phyloP scores from a whole-genome alignment of 2,329 filamentous ascomycete species.

The Zalaria obscura region DNA sequence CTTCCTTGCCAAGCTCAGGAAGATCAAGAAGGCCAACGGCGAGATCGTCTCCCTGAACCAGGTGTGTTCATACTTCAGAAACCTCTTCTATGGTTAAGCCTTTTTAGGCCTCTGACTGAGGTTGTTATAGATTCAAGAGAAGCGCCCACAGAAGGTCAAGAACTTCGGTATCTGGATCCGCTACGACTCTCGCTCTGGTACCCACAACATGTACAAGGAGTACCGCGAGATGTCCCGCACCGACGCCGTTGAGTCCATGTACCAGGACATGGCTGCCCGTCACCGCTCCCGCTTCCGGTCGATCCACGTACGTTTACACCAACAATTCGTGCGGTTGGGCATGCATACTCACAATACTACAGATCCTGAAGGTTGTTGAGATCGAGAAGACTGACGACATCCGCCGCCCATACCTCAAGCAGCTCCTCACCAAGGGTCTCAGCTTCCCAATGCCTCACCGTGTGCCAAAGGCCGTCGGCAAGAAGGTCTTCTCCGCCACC shows the following conservation, averaged over 20 bases:
- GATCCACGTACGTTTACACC: slow-evolving; percentile 67
- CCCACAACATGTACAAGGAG: slow-evolving; percentile 99
- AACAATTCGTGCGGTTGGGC: not conserved
- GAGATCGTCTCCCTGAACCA: slow-evolving; percentile 96
- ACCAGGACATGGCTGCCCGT: slow-evolving; percentile 99
- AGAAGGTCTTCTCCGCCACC: slow-evolving; percentile 86
- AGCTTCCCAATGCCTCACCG: slow-evolving; percentile 99
- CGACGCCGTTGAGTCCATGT: slow-evolving; percentile 90
- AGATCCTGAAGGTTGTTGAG: slow-evolving; percentile 98
- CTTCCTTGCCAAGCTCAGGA: slow-evolving; percentile 97
- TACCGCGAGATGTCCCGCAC: slow-evolving; percentile 97
- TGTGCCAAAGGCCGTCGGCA: slow-evolving; percentile 64
- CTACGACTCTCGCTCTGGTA: slow-evolving; percentile 98
- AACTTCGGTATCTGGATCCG: slow-evolving; percentile 99
- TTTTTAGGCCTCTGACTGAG: slow-evolving; percentile 9
- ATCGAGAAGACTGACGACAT: slow-evolving; percentile 87
- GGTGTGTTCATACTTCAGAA: slow-evolving; percentile 43
- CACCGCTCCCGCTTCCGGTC: slow-evolving; percentile 97
- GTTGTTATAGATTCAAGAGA: slow-evolving; percentile 72
- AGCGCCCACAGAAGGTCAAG: slow-evolving; percentile 99
- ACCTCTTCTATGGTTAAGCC: slow-evolving; percentile 5
- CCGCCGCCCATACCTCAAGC: slow-evolving; percentile 99
- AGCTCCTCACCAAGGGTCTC: slow-evolving; percentile 88
- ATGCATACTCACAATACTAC: slow-evolving; percentile 6
- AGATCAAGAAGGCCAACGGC: slow-evolving; percentile 99